Evolutionary conservation across 495 filamentous ascomycete species (phyloP).

Genomic region (Collariella sp.): DNA sequence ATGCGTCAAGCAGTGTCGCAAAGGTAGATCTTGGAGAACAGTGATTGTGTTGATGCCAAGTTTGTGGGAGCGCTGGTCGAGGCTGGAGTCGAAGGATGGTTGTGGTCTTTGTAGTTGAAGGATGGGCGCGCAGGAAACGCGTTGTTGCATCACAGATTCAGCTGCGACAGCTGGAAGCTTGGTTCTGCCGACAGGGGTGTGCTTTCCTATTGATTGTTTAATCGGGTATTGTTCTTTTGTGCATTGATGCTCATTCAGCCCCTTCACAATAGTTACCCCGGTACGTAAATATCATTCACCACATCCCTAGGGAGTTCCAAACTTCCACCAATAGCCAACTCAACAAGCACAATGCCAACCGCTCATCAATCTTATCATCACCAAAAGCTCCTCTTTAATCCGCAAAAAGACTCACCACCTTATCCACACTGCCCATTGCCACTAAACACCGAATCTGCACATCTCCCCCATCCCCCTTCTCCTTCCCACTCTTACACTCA

Average conservation of each 20-base stretch:
- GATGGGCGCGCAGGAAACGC: slow-evolving; percentile 3
- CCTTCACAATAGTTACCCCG: no score
- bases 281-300: no score
- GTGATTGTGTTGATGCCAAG: background rate
- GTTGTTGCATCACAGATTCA: slow-evolving; percentile 8
- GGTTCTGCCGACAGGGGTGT: background rate
- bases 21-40: background rate
- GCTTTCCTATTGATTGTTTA: background rate
- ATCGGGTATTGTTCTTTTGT: background rate
- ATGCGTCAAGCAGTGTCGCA: background rate
- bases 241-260: no score
- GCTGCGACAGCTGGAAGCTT: no score
- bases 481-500: slow-evolving; percentile 46
- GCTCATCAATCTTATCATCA: no score
- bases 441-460: slow-evolving; percentile 51
- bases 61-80: no score
- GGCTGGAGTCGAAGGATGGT: no score
- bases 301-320: no score
- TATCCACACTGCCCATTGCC: slow-evolving; percentile 55
- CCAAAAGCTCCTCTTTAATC: slow-evolving; percentile 32
- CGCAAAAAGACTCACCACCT: slow-evolving; percentile 52
- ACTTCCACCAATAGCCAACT: no score
- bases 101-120: background rate
- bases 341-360: no score
- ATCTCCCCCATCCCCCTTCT: slow-evolving; percentile 11